A percentile compares a stretch with the other conserved stretches of the same genome.
Evolutionary conservation across 495 filamentous ascomycete species (phyloP).

Genomic region (Neurospora sp.): DNA sequence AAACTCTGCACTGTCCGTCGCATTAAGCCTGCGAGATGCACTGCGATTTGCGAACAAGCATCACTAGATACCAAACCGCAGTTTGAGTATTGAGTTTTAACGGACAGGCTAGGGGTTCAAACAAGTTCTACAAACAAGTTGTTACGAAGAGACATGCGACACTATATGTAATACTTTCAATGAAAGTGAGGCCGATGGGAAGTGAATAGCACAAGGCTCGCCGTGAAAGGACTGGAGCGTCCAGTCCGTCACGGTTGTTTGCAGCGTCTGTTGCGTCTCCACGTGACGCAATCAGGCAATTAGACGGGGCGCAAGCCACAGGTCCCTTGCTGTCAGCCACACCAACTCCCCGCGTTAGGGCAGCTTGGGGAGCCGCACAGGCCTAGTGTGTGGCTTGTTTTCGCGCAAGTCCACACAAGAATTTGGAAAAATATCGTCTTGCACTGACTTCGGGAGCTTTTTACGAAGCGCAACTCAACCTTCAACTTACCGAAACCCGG

Average conservation of each 20-base stretch:
- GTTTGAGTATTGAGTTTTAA: background rate
- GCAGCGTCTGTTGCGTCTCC: background rate
- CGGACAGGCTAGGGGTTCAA: background rate
- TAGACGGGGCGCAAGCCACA: background rate
- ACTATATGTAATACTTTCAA: background rate
- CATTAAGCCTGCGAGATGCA: background rate
- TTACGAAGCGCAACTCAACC: constrained; percentile 19
- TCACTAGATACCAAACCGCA: background rate
- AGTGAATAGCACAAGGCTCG: background rate
- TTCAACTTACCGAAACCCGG: constrained; percentile 21
- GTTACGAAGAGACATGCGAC: background rate
- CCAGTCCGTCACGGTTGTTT: background rate
- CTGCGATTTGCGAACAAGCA: background rate
- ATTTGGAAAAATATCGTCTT: constrained; percentile 28
- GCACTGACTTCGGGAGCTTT: constrained; percentile 15
- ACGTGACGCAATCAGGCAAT: background rate
- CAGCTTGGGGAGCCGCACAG: constrained; percentile 13
- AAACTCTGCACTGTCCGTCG: background rate
- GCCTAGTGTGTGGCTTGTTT: constrained; percentile 16
- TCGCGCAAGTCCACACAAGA: constrained; percentile 24
- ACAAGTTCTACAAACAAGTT: background rate
- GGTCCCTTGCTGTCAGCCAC: constrained; percentile 2
- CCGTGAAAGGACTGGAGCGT: background rate
- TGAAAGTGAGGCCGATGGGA: background rate
- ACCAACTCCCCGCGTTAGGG: constrained; percentile 22